These are phyloP conservation scores for Dacryopinax spathularia DNA, from an alignment of 768 basidiomycete species.

Conservation along the genomic window DNA sequence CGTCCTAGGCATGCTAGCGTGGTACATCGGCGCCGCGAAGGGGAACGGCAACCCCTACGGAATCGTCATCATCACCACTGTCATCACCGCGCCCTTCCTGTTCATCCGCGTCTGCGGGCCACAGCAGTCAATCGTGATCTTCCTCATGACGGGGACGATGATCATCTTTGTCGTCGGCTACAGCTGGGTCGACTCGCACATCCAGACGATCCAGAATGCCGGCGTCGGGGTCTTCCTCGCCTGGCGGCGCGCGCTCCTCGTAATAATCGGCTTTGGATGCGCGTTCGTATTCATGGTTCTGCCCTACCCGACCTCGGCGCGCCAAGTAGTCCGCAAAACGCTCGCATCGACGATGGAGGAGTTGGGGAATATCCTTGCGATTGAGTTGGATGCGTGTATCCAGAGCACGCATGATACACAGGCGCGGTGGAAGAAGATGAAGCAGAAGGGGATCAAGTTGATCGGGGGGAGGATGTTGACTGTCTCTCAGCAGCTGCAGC, in stretches of 20 bases:
- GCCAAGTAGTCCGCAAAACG: slow-evolving; percentile 33
- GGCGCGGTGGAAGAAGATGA: slow-evolving; percentile 13
- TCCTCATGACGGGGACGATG: slow-evolving; percentile 22
- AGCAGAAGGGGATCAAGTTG: slow-evolving; percentile 11
- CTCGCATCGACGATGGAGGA: slow-evolving; percentile 31
- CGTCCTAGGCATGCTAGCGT: slow-evolving; percentile 33
- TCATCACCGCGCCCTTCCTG: slow-evolving; percentile 34
- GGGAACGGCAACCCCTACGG: slow-evolving; percentile 44
- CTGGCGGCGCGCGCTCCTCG: slow-evolving; percentile 38
- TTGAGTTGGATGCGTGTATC: slow-evolving; percentile 33
- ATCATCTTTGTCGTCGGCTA: slow-evolving; percentile 38
- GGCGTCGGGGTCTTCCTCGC: slow-evolving; percentile 41
- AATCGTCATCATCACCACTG: slow-evolving; percentile 34
- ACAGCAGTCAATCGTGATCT: not conserved
- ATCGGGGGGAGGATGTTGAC: slow-evolving; percentile 14
- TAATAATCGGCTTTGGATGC: slow-evolving; percentile 35
- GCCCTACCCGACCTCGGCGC: slow-evolving; percentile 37
- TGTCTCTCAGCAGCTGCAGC: not conserved
- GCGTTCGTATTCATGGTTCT: slow-evolving; percentile 43
- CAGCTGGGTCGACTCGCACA: slow-evolving; percentile 43
- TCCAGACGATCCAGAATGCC: slow-evolving; percentile 31
- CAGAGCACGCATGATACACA: slow-evolving; percentile 10
- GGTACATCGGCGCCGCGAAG: slow-evolving; percentile 36
- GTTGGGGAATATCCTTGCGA: slow-evolving; percentile 31
- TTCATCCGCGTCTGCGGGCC: slow-evolving; percentile 39